These are phyloP conservation scores for Leccinum rimulosum DNA, from an alignment of 768 basidiomycete species.

Conservation along the genomic window DNA sequence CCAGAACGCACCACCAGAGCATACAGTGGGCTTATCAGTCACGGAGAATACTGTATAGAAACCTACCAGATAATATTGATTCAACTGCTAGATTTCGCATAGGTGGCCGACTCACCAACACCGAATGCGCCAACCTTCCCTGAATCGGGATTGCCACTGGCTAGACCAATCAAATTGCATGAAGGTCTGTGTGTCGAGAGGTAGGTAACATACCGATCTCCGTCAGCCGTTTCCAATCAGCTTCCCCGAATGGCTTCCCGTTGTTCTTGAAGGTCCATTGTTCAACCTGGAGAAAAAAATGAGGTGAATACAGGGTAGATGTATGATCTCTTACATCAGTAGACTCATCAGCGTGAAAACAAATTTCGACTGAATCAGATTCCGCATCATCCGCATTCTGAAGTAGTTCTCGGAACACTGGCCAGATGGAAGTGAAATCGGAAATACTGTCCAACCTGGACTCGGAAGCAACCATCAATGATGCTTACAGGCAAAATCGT, in stretches of 20 bases:
- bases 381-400: conserved; percentile 28
- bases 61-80: conserved; percentile 38
- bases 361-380: conserved; percentile 69
- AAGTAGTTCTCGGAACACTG: conserved; percentile 44
- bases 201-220: conserved; percentile 64
- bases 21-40: conserved; percentile 74
- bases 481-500: conserved; percentile 73
- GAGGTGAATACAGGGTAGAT: no score
- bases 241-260: conserved; percentile 73
- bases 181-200: background rate
- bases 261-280: conserved; percentile 31
- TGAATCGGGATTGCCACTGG: conserved; percentile 92
- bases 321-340: conserved; percentile 24
- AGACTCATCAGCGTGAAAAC: conserved; percentile 56
- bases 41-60: conserved; percentile 80
- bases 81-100: background rate
- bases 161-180: conserved; percentile 34
- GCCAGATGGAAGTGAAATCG: conserved; percentile 37
- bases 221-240: conserved; percentile 88
- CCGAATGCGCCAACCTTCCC: conserved; percentile 93
- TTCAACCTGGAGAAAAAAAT: conserved; percentile 22
- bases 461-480: background rate
- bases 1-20: conserved; percentile 54
- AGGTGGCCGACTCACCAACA: conserved; percentile 47
- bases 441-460: conserved; percentile 32